These are phyloP conservation scores for Solanum neorickii DNA, from an alignment of 257 asterid genomes.

Conservation along the genomic window DNA sequence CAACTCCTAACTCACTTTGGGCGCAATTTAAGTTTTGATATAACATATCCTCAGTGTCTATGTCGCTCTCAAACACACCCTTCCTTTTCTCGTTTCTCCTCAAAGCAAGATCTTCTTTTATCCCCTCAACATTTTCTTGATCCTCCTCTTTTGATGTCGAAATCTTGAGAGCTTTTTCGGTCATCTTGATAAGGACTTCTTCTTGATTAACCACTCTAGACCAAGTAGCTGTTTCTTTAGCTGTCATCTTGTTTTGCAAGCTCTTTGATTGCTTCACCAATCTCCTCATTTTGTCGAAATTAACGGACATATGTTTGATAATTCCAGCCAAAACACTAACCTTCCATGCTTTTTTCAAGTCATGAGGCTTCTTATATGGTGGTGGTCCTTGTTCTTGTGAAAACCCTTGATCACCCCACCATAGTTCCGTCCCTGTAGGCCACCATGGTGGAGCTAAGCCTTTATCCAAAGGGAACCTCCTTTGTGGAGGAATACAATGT, in stretches of 20 bases:
- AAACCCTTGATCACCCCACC: constrained; percentile 65
- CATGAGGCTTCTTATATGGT: constrained; percentile 60
- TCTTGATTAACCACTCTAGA: constrained; percentile 38
- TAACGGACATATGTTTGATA: constrained; percentile 44
- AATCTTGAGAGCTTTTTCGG: constrained; percentile 16
- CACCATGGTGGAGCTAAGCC: constrained; percentile 73
- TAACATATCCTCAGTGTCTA: neutral
- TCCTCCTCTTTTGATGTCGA: constrained; percentile 1
- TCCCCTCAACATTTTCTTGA: neutral
- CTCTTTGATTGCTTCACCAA: constrained; percentile 47
- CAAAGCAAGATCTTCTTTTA: neutral
- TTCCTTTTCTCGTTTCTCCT: constrained; percentile 25
- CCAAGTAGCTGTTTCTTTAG: constrained; percentile 40
- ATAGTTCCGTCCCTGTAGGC: constrained; percentile 48
- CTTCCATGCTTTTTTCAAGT: constrained; percentile 52
- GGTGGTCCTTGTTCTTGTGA: constrained; percentile 37
- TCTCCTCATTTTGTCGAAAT: constrained; percentile 26
- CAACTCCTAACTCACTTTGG: neutral
- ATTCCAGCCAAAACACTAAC: constrained; percentile 42
- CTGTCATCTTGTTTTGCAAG: constrained; percentile 56
- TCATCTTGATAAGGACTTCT: constrained; percentile 20
- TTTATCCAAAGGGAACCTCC: constrained; percentile 42
- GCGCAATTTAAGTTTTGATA: constrained; percentile 1
- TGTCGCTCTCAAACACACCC: neutral
- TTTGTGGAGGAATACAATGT: constrained; percentile 58